Percentiles rank a stretch among this genome's conserved stretches.
phyloP scores from a whole-genome alignment of 257 asterid species.

The Solanum rostratum region DNA sequence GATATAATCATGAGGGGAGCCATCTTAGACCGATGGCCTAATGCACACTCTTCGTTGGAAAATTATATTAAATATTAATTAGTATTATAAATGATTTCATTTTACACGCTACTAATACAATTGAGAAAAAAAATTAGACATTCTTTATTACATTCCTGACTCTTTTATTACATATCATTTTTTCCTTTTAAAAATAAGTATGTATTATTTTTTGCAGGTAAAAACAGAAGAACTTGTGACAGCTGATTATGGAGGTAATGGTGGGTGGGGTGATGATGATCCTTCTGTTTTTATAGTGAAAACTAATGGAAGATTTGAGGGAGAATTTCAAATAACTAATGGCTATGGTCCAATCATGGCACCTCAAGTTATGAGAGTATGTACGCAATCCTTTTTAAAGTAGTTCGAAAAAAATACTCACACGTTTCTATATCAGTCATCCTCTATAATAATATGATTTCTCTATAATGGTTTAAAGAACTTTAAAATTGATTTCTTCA shows the following conservation, averaged over 20 bases:
- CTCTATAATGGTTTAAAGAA: too few species aligned
- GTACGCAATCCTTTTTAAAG: background rate
- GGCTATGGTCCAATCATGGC: slow-evolving; percentile 62
- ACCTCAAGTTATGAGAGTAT: slow-evolving; percentile 46
- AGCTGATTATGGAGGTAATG: slow-evolving; percentile 43
- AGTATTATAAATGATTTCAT: too few species aligned
- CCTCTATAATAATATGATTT: too few species aligned
- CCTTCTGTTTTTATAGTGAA: slow-evolving; percentile 53
- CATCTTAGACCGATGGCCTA: too few species aligned
- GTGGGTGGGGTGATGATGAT: slow-evolving; percentile 62
- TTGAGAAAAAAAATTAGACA: too few species aligned
- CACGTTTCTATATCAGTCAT: too few species aligned
- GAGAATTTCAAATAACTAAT: slow-evolving; percentile 68
- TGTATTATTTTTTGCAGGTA: slow-evolving; percentile 16
- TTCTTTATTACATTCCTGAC: too few species aligned
- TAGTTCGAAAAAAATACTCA: background rate
- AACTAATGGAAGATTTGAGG: slow-evolving; percentile 25
- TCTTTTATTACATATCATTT: too few species aligned
- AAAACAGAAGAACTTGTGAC: slow-evolving; percentile 44
- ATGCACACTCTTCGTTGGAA: too few species aligned
- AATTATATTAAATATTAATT: too few species aligned
- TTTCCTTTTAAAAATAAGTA: too few species aligned
- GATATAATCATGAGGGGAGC: background rate
- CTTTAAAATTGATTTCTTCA: background rate
- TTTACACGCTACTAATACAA: too few species aligned